Evolutionary conservation across 805 yeast species (phyloP), one percentile per base, ranked within the genome.

Genomic region (Wickerhamomyces ciferrii): DNA sequence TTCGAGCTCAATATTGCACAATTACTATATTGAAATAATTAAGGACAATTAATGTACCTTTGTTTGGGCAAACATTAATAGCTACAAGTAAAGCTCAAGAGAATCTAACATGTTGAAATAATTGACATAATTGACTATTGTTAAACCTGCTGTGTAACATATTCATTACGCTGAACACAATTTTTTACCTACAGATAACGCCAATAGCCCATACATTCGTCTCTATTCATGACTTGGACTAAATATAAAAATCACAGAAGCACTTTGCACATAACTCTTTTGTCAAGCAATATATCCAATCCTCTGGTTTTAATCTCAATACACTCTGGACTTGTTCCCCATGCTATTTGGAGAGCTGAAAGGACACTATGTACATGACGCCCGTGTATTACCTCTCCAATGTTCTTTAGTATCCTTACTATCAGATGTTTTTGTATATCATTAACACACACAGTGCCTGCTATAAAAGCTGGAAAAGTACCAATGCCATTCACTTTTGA

Each of bases 381-480:
- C 4, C 53, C 47, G 34, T 53, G 58, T 5, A 46, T 43, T 3
- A 49, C 43, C 31, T 45, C 48, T 3, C 52, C 52, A 39, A 50
- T 43, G 6, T 46, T 48, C 20, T 45, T 39, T 27, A 48, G 46
- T 5, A 48, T 48, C 4, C 46, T 41, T 19, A 46, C 20, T 1
- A 58, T 45, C 5, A 43, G 9, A 1, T 42, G 47, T 24, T 48
- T 44, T 25, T 58, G 50, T 1, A 45, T 43, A 2, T 45, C 38
- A 4, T 42, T 37, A 2, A 44, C 19, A 31, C 53, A 44, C 10
- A 45, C 49, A 0, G 49, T 36, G 1, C 61, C 61, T 15, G 50
- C 36, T 9, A 57, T 47, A 18, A 57, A 43, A 37, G 53, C 24
- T 3, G 59, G 47, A 55, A 58, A 53, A 0, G 51, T n/a, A 1